Base-by-base conservation (phyloP, 2,329 filamentous ascomycete species). In the Chaetomium sp. region DNA sequence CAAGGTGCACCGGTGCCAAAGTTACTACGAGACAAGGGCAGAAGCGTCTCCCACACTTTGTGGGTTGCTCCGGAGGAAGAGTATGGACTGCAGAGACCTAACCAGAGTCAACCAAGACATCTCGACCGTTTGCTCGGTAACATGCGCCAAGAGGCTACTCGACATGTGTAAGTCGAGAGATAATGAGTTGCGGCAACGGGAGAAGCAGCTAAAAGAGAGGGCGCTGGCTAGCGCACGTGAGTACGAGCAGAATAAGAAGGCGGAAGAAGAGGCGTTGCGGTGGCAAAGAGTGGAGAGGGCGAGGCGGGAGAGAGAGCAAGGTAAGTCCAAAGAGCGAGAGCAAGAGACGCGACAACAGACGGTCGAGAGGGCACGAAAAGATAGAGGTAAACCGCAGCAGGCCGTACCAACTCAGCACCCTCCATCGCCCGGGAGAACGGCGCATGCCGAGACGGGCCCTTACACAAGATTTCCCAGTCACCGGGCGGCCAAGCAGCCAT, bases 241-340 rank as follows among this genome's bases (percentile, higher is more conserved):
- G 57, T 60, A 61, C 38, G 16, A 55, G 51, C 27, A 25, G 29
- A 35, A n/a, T 55, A 55, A 25, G 31, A 38, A 38, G n/a, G 35
- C 31, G 23, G 59, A 62, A 13, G 21, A 62, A 10, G 54, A 58
- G 49, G 50, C 42, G 27, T 16, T 61, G 45, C 58, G 58, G 45
- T 23, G 42, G 2, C 54, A 42, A 31, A 49, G 9, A 29, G 38
- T 53, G 19, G 58, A 57, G 47, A 57, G 53, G 45, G n/a, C 29
- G 5, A 54, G 47, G 25, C 29, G 3, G 19, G 23, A 56, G 51
- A 55, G 27, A 21, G 33, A 27, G 5, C 33, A 31, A 12, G 27
- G 56, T 56, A 54, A 38, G 49, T 47, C 35, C 9, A 53, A 6
- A 31, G 50, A 47, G 33, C 45, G 57, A 16, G 16, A 57, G 13